phyloP scores from a whole-genome alignment of 2,329 filamentous ascomycete species.

The Scedosporium aurantiacum region DNA sequence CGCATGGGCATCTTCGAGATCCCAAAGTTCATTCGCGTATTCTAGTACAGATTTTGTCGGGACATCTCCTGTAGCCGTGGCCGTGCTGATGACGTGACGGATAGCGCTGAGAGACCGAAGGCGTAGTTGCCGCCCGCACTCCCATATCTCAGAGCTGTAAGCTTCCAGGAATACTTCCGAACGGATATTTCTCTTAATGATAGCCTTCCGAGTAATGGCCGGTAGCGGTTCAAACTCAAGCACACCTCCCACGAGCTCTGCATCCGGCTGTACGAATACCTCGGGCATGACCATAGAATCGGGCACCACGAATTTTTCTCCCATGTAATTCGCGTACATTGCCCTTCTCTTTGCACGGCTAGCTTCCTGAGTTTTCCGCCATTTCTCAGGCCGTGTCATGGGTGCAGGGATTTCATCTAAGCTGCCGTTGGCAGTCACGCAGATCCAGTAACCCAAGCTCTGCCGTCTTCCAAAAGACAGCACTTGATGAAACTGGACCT shows the following conservation, averaged over 20 bases:
- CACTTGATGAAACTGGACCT: slow-evolving; percentile 35
- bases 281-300: slow-evolving; percentile 20
- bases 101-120: not conserved
- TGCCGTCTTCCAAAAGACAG: slow-evolving; percentile 30
- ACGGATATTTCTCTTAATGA: slow-evolving; percentile 1
- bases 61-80: not conserved
- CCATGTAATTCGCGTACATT: slow-evolving; percentile 13
- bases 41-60: not conserved
- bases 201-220: not conserved
- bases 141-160: not conserved
- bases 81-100: not conserved
- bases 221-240: slow-evolving; percentile 4
- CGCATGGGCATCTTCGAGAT: not conserved
- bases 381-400: slow-evolving; percentile 1
- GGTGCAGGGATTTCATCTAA: not conserved
- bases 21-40: not conserved
- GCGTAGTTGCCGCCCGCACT: not conserved
- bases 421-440: slow-evolving; percentile 13
- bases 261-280: not conserved
- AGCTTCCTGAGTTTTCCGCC: slow-evolving; percentile 4
- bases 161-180: not conserved
- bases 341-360: not conserved
- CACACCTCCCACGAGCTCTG: not conserved
- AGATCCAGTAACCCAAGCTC: slow-evolving; percentile 29
- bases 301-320: slow-evolving; percentile 24